These are phyloP conservation scores for Epichloe baconii DNA, from an alignment of 2,329 filamentous ascomycete species.

Conservation along the genomic window DNA sequence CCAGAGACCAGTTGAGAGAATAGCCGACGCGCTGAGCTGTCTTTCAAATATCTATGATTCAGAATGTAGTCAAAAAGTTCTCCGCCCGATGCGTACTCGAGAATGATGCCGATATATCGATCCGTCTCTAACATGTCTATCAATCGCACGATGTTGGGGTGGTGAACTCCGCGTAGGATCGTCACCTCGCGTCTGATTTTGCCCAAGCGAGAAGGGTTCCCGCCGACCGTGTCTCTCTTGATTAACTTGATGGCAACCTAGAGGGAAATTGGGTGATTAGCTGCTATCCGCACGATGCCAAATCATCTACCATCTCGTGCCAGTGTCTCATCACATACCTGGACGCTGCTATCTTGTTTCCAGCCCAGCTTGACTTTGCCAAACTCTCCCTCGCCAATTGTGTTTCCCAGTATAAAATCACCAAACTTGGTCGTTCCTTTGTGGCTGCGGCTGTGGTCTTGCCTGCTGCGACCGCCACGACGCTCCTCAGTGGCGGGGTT, in stretches of 20 bases:
- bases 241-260: slow-evolving; percentile 97
- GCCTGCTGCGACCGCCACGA: slow-evolving; percentile 40
- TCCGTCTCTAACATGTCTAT: slow-evolving; percentile 99
- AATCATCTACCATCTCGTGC: neutral
- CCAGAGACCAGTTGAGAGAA: slow-evolving; percentile 95
- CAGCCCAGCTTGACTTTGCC: slow-evolving; percentile 97
- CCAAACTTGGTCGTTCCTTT: slow-evolving; percentile 76
- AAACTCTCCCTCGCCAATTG: slow-evolving; percentile 94
- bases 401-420: slow-evolving; percentile 91
- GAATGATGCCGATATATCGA: slow-evolving; percentile 90
- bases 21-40: slow-evolving; percentile 75
- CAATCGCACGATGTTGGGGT: slow-evolving; percentile 91
- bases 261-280: slow-evolving; percentile 8
- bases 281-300: neutral
- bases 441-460: slow-evolving; percentile 40
- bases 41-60: slow-evolving; percentile 92
- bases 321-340: slow-evolving; percentile 33
- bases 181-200: slow-evolving; percentile 97
- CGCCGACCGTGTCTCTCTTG: slow-evolving; percentile 76
- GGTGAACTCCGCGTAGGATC: slow-evolving; percentile 74
- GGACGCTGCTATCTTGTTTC: slow-evolving; percentile 87
- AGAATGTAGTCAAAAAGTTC: slow-evolving; percentile 98
- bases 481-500: slow-evolving; percentile 33
- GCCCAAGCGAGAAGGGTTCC: slow-evolving; percentile 75
- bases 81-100: slow-evolving; percentile 95